A percentile compares a stretch with the other conserved stretches of the same genome.
These are phyloP conservation scores for Alternaria dauci DNA, from an alignment of 2,329 filamentous ascomycete species.

Conservation along the genomic window DNA sequence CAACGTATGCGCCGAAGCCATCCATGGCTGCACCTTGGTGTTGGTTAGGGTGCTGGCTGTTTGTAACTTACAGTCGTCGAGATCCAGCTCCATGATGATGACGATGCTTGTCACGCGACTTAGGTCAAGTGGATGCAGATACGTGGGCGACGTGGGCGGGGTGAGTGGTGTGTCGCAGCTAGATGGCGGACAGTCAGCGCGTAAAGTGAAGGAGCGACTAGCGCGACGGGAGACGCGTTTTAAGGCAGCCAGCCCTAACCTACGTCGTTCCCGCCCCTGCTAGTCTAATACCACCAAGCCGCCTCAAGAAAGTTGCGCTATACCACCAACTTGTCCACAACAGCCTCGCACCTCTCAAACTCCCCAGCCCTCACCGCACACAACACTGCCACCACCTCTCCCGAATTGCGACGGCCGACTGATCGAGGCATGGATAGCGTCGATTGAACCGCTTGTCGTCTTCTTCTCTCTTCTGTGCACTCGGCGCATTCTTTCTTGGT, in stretches of 20 bases:
- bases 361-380: conserved; percentile 10
- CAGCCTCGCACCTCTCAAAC: conserved; percentile 7
- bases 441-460: conserved; percentile 19
- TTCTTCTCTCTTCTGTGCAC: conserved; percentile 23
- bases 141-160: conserved; percentile 2
- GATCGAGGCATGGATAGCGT: conserved; percentile 27
- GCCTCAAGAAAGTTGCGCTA: conserved; percentile 24
- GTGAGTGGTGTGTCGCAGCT: conserved; percentile 6
- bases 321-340: conserved; percentile 7
- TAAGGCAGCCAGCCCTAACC: conserved; percentile 28
- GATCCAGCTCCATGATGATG: conserved; percentile 39
- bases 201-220: conserved; percentile 26
- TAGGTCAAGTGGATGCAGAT: not conserved
- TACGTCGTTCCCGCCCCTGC: conserved; percentile 25
- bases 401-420: conserved; percentile 9
- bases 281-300: not conserved
- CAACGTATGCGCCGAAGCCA: not conserved
- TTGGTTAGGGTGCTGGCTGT: not conserved
- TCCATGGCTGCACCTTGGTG: not conserved
- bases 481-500: conserved; percentile 26
- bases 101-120: not conserved
- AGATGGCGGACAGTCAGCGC: conserved; percentile 5
- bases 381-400: conserved; percentile 7
- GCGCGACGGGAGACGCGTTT: conserved; percentile 34
- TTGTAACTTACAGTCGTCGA: conserved; percentile 41